Evolutionary conservation across 208 protist species (phyloP).

Genomic region (Angomonas ambiguus): DNA sequence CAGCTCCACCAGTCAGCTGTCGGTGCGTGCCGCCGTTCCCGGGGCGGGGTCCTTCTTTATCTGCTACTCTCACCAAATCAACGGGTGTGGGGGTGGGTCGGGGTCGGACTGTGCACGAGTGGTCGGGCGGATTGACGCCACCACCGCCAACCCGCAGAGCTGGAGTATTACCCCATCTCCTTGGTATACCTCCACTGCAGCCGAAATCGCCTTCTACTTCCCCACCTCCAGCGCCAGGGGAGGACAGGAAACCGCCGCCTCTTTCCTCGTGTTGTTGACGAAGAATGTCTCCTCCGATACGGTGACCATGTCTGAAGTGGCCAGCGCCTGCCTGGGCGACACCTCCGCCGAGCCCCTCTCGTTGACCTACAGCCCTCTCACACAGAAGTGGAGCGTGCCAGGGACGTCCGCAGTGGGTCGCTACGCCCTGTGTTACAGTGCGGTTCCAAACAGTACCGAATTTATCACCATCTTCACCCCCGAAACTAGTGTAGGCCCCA

Average conservation of each 20-base stretch:
- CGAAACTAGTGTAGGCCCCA: slow-evolving; percentile 33
- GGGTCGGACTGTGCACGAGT: slow-evolving; percentile 67
- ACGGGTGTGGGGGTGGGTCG: slow-evolving; percentile 22
- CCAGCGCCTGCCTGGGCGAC: slow-evolving; percentile 26
- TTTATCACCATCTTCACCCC: slow-evolving; percentile 51
- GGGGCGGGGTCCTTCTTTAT: slow-evolving; percentile 60
- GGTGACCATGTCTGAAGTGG: slow-evolving; percentile 39
- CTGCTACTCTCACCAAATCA: slow-evolving; percentile 67
- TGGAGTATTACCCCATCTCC: slow-evolving; percentile 53
- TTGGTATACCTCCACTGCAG: slow-evolving; percentile 43
- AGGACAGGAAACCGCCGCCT: slow-evolving; percentile 10
- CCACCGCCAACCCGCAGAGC: slow-evolving; percentile 31
- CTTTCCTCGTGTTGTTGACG: slow-evolving; percentile 39
- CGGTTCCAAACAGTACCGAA: neutral
- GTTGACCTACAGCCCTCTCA: slow-evolving; percentile 26
- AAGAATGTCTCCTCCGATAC: slow-evolving; percentile 10
- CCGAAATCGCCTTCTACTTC: slow-evolving; percentile 34
- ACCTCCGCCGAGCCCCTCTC: neutral
- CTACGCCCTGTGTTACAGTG: slow-evolving; percentile 72
- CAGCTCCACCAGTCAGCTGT: slow-evolving; percentile 11
- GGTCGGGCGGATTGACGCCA: slow-evolving; percentile 52
- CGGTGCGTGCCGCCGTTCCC: slow-evolving; percentile 46
- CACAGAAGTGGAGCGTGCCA: slow-evolving; percentile 22
- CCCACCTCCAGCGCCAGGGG: neutral
- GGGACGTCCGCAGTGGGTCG: slow-evolving; percentile 13